Base-by-base conservation (phyloP, 352 stramenopile species). In the Pythium sukuiense region DNA sequence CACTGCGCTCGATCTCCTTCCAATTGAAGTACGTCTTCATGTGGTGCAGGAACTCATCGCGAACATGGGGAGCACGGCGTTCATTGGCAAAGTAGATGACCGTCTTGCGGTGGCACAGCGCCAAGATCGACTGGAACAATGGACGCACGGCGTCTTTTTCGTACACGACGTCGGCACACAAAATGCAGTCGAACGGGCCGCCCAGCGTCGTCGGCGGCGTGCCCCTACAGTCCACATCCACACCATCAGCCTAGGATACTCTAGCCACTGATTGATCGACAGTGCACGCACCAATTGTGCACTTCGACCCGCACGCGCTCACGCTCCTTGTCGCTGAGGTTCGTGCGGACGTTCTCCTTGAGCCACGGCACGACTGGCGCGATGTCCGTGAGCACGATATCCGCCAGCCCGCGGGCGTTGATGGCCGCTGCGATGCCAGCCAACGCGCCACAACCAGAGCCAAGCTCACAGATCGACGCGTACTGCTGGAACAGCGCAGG, bases 121-220 rank as follows among this genome's bases (percentile, higher is more conserved):
- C 83, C 46, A 95, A 59, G 54, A 95, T 76, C 29, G 83, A 92
- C 73, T 95, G 82, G 67, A 95, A 76, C 26, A 95, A 56, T 32
- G 86, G 86, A 33, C 82, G 79, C 53, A 95, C 82, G 30, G 77
- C 87, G 16, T 79, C 77, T 49, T 90, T 92, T 63, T 95, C 86
- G 66, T 92, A 95, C 55, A 95, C 72, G 30, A 92, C 83, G 63
- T 95, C 86, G 0, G 86, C 86, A 68, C 83, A 92, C 61, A 95
- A 62, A 55, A 95, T 84, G 46, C 82, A 90, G 69, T 95, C 86
- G 63, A 90, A 91, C 26, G 85, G 85, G n/a, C 71, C 66, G 35
- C 76, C 73, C 6, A 94, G 63, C 32, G 80, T 77, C 20, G 68
- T 76, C 57, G 77, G 58, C 1, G 80, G 77, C 29, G 80, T 92